phyloP scores from a whole-genome alignment of 1,139 yeast species.

The Meyerozyma athensensis region DNA sequence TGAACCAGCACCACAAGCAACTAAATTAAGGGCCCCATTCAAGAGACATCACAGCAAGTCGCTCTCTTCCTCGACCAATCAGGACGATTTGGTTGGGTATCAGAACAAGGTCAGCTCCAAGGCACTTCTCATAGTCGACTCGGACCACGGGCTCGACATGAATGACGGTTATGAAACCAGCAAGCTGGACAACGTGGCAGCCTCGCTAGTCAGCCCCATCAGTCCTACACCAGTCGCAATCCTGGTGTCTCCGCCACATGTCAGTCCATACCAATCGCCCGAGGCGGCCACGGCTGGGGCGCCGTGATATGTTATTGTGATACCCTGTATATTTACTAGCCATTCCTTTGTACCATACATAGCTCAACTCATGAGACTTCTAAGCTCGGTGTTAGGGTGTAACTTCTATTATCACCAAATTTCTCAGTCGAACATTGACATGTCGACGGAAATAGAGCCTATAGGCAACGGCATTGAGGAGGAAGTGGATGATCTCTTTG shows the following conservation, averaged over 20 bases:
- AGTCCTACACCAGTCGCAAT: slow-evolving; percentile 1
- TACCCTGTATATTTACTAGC: not conserved
- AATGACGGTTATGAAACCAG: slow-evolving; percentile 25
- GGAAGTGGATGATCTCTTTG: slow-evolving; percentile 45
- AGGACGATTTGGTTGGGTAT: slow-evolving; percentile 46
- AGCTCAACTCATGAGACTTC: not conserved
- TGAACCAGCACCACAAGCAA: slow-evolving; percentile 2
- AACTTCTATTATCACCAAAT: not conserved
- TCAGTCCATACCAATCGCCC: not conserved
- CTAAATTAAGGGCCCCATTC: slow-evolving; percentile 9
- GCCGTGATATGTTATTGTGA: not conserved
- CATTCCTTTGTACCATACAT: slow-evolving; percentile 1
- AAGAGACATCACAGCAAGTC: slow-evolving; percentile 57
- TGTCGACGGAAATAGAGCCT: slow-evolving; percentile 1
- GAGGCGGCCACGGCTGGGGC: too few species aligned
- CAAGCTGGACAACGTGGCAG: slow-evolving; percentile 13
- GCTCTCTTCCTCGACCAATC: slow-evolving; percentile 46
- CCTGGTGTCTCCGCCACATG: slow-evolving; percentile 2
- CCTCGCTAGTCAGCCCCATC: not conserved
- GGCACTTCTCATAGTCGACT: slow-evolving; percentile 21
- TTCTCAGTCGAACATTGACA: not conserved
- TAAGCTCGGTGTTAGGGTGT: too few species aligned
- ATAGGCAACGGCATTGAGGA: slow-evolving; percentile 13
- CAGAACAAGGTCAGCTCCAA: slow-evolving; percentile 18
- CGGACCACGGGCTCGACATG: slow-evolving; percentile 27